Conservation (phyloP, 2,329 filamentous ascomycete species). For the Alternaria sp. region DNA sequence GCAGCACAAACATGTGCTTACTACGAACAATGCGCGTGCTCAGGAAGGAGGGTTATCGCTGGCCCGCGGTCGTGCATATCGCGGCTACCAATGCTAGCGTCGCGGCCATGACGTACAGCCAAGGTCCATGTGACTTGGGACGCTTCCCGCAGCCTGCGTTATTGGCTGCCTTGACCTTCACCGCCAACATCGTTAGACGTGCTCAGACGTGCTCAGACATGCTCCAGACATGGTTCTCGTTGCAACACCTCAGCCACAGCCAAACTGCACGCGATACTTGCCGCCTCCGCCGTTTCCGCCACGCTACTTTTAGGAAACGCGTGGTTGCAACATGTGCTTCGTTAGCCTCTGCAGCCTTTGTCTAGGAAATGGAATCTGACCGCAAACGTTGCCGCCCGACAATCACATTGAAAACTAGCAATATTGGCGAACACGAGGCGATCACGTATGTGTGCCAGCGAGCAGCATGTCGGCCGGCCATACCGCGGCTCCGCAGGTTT, state of each 20-base stretch:
- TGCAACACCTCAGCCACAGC: slow-evolving; percentile 6
- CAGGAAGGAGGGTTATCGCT: slow-evolving; percentile 3
- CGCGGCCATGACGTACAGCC: slow-evolving; percentile 12
- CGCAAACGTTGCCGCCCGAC: neutral
- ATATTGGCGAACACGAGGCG: neutral
- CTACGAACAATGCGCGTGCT: slow-evolving; percentile 10
- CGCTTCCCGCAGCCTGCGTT: neutral
- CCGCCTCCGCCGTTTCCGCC: neutral
- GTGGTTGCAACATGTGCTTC: neutral
- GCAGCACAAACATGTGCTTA: slow-evolving; percentile 5
- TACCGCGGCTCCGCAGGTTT: neutral
- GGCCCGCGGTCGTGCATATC: slow-evolving; percentile 1
- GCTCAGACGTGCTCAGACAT: neutral
- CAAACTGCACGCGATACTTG: neutral
- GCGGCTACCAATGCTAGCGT: slow-evolving; percentile 8
- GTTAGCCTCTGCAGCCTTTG: neutral
- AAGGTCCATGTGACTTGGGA: slow-evolving; percentile 5
- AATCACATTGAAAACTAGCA: neutral
- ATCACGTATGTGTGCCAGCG: neutral
- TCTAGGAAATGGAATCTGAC: neutral
- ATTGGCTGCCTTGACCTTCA: slow-evolving; percentile 5
- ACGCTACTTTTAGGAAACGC: neutral
- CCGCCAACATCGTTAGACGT: slow-evolving; percentile 2
- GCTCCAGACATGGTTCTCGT: slow-evolving; percentile 2
- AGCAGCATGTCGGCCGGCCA: neutral